These are phyloP conservation scores for Lachnellula occidentalis DNA, from an alignment of 2,329 filamentous ascomycete species.

Conservation along the genomic window DNA sequence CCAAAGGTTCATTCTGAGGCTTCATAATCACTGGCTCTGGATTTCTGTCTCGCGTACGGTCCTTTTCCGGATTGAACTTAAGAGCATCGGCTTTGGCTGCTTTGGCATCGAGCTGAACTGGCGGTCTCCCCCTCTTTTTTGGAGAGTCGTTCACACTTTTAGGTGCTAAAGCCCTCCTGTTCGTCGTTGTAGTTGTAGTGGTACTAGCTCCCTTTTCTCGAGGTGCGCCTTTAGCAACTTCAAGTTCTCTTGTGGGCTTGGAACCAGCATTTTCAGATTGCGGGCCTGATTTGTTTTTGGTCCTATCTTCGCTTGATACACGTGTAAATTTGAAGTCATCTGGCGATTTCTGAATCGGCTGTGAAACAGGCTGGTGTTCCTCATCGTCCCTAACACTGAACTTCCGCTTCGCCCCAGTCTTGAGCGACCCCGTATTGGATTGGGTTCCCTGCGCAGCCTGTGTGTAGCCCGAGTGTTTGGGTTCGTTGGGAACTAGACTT, in stretches of 20 bases:
- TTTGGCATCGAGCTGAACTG: constrained; percentile 34
- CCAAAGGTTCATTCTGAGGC: constrained; percentile 7
- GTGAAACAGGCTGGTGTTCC: constrained; percentile 33
- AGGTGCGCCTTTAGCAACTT: constrained; percentile 17
- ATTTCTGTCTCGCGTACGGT: constrained; percentile 14
- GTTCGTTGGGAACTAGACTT: constrained; percentile 17
- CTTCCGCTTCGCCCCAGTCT: constrained; percentile 54
- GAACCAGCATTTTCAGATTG: constrained; percentile 15
- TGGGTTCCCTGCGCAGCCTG: constrained; percentile 7
- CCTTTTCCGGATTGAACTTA: constrained; percentile 18
- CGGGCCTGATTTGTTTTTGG: constrained; percentile 7
- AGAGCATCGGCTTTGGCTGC: constrained; percentile 35
- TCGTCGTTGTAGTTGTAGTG: constrained; percentile 1
- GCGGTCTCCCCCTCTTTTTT: constrained; percentile 41
- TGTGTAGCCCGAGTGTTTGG: constrained; percentile 10
- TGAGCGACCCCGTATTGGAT: constrained; percentile 31
- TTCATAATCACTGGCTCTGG: constrained; percentile 11
- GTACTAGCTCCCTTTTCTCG: constrained; percentile 19
- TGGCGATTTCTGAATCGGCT: constrained; percentile 25
- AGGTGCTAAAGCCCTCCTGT: constrained; percentile 31
- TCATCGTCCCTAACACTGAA: constrained; percentile 50
- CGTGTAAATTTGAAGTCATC: constrained; percentile 25
- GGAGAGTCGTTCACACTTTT: constrained; percentile 56
- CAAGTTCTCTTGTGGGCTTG: constrained; percentile 21
- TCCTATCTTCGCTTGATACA: constrained; percentile 28